A percentile compares a stretch with the other conserved stretches of the same genome.
Conservation (phyloP, 2,329 filamentous ascomycete genomes). For the Aspergillus vadensis region DNA sequence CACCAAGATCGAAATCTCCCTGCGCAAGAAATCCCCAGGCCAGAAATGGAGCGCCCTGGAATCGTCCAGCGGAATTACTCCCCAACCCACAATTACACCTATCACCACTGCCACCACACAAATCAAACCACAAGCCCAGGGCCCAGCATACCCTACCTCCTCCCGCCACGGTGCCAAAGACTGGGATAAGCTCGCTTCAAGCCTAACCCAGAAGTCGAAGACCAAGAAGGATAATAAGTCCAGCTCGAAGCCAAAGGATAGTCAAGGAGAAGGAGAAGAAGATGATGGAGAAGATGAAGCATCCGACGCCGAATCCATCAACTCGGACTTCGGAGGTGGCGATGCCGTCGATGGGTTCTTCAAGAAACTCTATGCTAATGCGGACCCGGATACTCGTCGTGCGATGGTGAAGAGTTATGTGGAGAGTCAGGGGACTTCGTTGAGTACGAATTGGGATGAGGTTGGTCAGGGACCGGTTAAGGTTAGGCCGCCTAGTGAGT, state of each 20-base stretch:
- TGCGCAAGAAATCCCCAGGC: slow-evolving; percentile 67
- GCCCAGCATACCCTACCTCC: slow-evolving; percentile 80
- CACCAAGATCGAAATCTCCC: slow-evolving; percentile 76
- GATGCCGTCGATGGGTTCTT: slow-evolving; percentile 81
- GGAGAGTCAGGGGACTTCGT: slow-evolving; percentile 88
- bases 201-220: slow-evolving; percentile 46
- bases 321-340: slow-evolving; percentile 51
- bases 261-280: slow-evolving; percentile 31
- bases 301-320: slow-evolving; percentile 53
- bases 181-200: slow-evolving; percentile 77
- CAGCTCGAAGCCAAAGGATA: slow-evolving; percentile 25
- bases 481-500: slow-evolving; percentile 32
- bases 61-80: slow-evolving; percentile 37
- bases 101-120: slow-evolving; percentile 5
- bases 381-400: slow-evolving; percentile 76
- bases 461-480: slow-evolving; percentile 73
- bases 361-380: slow-evolving; percentile 78
- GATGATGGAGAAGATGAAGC: slow-evolving; percentile 48
- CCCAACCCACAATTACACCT: slow-evolving; percentile 21
- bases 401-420: slow-evolving; percentile 98
- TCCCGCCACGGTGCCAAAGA: slow-evolving; percentile 81
- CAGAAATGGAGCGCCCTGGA: slow-evolving; percentile 69
- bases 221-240: slow-evolving; percentile 38
- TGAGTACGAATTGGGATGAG: slow-evolving; percentile 90
- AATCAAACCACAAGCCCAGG: slow-evolving; percentile 9